A percentile compares a stretch with the other conserved stretches of the same genome.
Conservation (phyloP, 2,329 filamentous ascomycete species). For the Teratosphaeria destructans region DNA sequence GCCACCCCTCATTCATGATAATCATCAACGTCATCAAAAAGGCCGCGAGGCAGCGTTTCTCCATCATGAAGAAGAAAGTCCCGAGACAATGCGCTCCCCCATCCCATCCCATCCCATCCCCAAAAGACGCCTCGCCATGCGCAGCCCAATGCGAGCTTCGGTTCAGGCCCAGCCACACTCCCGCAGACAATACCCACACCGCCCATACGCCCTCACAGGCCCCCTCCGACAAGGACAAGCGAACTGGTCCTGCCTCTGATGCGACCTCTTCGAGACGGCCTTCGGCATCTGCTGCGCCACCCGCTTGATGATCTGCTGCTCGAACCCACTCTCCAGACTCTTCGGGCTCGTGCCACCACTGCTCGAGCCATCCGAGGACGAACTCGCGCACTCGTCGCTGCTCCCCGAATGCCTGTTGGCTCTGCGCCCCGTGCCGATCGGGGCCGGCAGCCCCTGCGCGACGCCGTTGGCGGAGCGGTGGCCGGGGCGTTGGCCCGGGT, state of each 20-base stretch:
- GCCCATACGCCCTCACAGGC: constrained; percentile 29
- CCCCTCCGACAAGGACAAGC: constrained; percentile 26
- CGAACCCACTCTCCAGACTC: constrained; percentile 36
- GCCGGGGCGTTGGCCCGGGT: constrained; percentile 46
- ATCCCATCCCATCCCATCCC: no score
- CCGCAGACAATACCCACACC: constrained; percentile 33
- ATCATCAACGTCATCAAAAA: constrained; percentile 6
- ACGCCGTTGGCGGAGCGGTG: constrained; percentile 32
- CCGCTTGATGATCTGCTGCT: constrained; percentile 20
- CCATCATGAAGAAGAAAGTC: background rate
- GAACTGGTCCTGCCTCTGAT: background rate
- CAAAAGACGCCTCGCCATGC: background rate
- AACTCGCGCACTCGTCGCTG: constrained; percentile 31
- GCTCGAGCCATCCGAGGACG: constrained; percentile 17
- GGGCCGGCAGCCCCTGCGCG: constrained; percentile 52
- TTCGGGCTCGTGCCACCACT: constrained; percentile 48
- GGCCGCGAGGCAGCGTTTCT: constrained; percentile 17
- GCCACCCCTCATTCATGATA: background rate
- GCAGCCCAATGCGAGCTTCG: background rate
- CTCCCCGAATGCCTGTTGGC: constrained; percentile 30
- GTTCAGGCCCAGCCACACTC: constrained; percentile 31
- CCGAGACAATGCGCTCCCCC: background rate
- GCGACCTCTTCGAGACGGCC: background rate
- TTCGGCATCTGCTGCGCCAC: constrained; percentile 12
- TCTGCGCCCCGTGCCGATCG: constrained; percentile 51